Conservation (phyloP, 2,329 filamentous ascomycete genomes). For the Paracamarosporium sp. region DNA sequence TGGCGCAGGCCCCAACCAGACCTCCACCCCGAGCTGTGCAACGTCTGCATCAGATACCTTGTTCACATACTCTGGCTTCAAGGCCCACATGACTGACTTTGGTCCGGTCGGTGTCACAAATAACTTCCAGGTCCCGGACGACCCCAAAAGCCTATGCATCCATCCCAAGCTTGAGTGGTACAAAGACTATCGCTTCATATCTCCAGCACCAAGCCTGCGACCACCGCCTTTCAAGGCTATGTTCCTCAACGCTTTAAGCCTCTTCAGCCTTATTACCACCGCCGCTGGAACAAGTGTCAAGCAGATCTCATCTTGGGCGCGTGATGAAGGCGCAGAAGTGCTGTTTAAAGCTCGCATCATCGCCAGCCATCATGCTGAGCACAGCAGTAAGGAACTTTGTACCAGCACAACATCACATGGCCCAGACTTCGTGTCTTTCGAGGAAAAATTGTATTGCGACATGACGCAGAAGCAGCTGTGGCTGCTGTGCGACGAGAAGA, state of each 20-base stretch:
- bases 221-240: neutral
- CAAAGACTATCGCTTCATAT: neutral
- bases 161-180: slow-evolving; percentile 8
- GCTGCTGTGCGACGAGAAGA: slow-evolving; percentile 25
- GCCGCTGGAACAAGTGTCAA: neutral
- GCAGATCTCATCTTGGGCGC: neutral
- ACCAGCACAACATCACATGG: neutral
- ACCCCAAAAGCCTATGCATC: neutral
- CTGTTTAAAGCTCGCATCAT: neutral
- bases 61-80: slow-evolving; percentile 7
- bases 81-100: slow-evolving; percentile 8
- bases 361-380: slow-evolving; percentile 24
- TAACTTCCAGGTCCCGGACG: slow-evolving; percentile 3
- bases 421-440: slow-evolving; percentile 31
- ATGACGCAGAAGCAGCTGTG: slow-evolving; percentile 35
- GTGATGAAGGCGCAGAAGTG: neutral
- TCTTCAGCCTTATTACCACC: neutral
- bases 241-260: neutral
- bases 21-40: neutral
- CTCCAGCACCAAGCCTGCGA: neutral
- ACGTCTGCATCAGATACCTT: neutral
- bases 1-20: neutral
- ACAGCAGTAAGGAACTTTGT: slow-evolving; percentile 40
- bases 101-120: slow-evolving; percentile 5
- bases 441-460: slow-evolving; percentile 40